Base-by-base conservation (phyloP, 257 asterid species). In the Parsonsia alboflavescens region DNA sequence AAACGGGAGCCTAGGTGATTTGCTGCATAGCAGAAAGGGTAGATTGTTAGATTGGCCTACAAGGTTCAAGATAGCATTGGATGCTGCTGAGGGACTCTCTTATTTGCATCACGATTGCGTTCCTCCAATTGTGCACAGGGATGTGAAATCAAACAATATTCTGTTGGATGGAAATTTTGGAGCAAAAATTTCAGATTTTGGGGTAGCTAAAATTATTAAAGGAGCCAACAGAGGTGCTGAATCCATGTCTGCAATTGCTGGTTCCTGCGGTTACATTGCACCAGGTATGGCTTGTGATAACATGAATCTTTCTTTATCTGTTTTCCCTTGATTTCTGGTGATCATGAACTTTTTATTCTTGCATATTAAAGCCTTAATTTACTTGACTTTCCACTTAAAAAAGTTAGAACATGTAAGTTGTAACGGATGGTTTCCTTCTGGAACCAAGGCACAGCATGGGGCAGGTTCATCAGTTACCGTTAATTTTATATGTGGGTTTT, bases 251-350 rank as follows among this genome's bases (percentile, higher is more conserved):
- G 88, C 72, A 0, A 80, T 93, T 78, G 96, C 96, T 77, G 98
- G 98, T 66, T 87, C 98, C 42, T 87, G 83, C 26, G 98, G 98
- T 54, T 93, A 93, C 85, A 91, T 93, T 83, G 98, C 97, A 16
- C 98, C 98, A 85, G 97, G 98, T 90, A 84, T 58, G 49, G n/a
- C 68, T 41, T 28, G 28, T 28, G 61, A 12, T 33, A 42, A 16
- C 19, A 13, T 56, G 46, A 57, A 26, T 19, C 21, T 58, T 58
- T 19, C 4, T 15, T 54, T 24, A 30, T 19, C 26, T 46, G 24
- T 48, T 71, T 54, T 44, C 9, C 6, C 10, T 54, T 28, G 8
- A 56, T 45, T 68, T 54, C 45, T 71, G 19, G 19, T 21, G 13
- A 10, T 6, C 10, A 33, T 12, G 22, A n/a, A n/a, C 24, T 72